Percentiles rank a stretch among this genome's conserved stretches.
These are phyloP conservation scores for Neurospora sp. DNA, from an alignment of 495 filamentous ascomycete species.

Conservation along the genomic window DNA sequence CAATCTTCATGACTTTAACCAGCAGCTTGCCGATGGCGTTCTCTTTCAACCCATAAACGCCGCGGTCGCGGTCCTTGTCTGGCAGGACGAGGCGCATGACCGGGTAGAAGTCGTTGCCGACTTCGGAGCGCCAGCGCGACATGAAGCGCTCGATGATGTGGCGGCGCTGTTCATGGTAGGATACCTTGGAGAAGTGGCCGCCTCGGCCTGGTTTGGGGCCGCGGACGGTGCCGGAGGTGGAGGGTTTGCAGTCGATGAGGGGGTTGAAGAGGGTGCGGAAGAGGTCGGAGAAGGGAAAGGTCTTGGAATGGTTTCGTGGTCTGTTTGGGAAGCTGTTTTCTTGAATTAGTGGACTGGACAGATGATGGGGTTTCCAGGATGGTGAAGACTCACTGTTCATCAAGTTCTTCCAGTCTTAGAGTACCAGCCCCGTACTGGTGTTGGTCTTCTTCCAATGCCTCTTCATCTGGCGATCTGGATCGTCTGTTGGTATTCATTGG, in stretches of 20 bases:
- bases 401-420: constrained; percentile 43
- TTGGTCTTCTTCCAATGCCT: constrained; percentile 41
- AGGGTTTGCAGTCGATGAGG: constrained; percentile 73
- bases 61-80: constrained; percentile 84
- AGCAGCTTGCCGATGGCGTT: constrained; percentile 79
- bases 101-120: constrained; percentile 88
- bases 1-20: constrained; percentile 86
- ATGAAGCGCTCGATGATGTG: constrained; percentile 86
- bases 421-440: constrained; percentile 35
- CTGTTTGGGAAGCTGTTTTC: constrained; percentile 65
- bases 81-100: constrained; percentile 87
- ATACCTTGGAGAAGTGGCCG: constrained; percentile 47
- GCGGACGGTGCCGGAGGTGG: constrained; percentile 35
- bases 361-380: not conserved
- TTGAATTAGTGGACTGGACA: not conserved
- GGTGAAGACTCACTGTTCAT: constrained; percentile 46
- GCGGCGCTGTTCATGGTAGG: constrained; percentile 75
- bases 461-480: constrained; percentile 34
- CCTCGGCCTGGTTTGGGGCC: constrained; percentile 30
- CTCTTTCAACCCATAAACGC: constrained; percentile 94
- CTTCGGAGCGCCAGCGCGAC: constrained; percentile 74
- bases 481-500: constrained; percentile 18
- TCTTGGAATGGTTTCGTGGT: constrained; percentile 67
- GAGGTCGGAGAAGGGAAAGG: constrained; percentile 75
- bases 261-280: constrained; percentile 76